Evolutionary conservation across 1,284 basidiomycete genomes (phyloP).

Genomic region (Sporisorium exsertum): DNA sequence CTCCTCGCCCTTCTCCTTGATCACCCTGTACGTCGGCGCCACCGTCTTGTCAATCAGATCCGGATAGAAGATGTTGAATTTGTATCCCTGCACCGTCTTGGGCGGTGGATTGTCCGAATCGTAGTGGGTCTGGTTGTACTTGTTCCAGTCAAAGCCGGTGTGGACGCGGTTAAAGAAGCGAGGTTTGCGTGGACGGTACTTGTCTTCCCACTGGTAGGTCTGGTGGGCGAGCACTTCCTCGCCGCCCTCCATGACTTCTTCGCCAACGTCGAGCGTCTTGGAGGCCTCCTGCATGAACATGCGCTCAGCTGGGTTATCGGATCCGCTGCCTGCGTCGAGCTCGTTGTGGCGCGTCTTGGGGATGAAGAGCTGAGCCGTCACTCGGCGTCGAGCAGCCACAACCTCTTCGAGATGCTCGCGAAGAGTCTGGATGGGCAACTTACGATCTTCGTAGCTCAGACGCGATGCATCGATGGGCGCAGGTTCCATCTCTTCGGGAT

Average conservation of each 20-base stretch:
- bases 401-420: conserved; percentile 46
- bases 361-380: conserved; percentile 51
- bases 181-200: conserved; percentile 97
- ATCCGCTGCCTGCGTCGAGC: conserved; percentile 7
- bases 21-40: conserved; percentile 91
- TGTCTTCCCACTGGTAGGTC: conserved; percentile 97
- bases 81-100: conserved; percentile 79
- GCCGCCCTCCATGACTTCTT: conserved; percentile 85
- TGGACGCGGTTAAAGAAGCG: conserved; percentile 99
- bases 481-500: conserved; percentile 63
- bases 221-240: conserved; percentile 80
- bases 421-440: conserved; percentile 39
- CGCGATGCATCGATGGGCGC: conserved; percentile 28
- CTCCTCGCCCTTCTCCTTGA: conserved; percentile 83
- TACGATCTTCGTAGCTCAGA: conserved; percentile 55
- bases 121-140: conserved; percentile 72
- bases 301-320: conserved; percentile 43
- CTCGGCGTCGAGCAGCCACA: conserved; percentile 46
- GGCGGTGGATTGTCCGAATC: conserved; percentile 68
- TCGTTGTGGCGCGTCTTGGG: conserved; percentile 34
- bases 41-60: conserved; percentile 96
- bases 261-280: conserved; percentile 91
- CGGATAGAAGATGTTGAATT: conserved; percentile 95
- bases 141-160: conserved; percentile 99
- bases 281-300: conserved; percentile 71